phyloP scores from a whole-genome alignment of 495 filamentous ascomycete species.

The Apiosordaria backusii region DNA sequence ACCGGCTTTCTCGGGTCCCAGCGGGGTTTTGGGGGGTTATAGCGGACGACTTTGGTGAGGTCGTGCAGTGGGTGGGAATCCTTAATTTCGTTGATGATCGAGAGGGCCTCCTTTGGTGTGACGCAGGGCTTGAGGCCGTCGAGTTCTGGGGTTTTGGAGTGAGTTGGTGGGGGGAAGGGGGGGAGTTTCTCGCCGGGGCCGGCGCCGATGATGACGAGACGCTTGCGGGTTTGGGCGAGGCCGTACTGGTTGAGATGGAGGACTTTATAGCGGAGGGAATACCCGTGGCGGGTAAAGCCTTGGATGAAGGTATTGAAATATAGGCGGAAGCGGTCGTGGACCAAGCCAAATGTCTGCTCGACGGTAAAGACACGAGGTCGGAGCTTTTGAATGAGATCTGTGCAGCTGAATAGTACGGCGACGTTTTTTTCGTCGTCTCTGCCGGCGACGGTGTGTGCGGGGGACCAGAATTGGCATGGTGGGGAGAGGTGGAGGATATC shows the following conservation, averaged over 20 bases:
- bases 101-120: conserved; percentile 30
- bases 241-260: conserved; percentile 50
- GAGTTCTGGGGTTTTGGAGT: conserved; percentile 49
- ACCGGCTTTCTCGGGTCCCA: conserved; percentile 44
- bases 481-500: conserved; percentile 80
- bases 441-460: conserved; percentile 64
- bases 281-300: conserved; percentile 62
- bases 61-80: conserved; percentile 48
- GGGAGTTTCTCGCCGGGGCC: conserved; percentile 75
- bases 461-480: conserved; percentile 80
- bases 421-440: conserved; percentile 71
- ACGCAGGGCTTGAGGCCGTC: conserved; percentile 28
- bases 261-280: conserved; percentile 58
- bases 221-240: conserved; percentile 38
- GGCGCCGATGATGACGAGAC: conserved; percentile 75
- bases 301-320: conserved; percentile 61
- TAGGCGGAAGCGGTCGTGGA: conserved; percentile 44
- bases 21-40: conserved; percentile 25
- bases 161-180: conserved; percentile 62
- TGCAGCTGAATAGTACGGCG: conserved; percentile 63
- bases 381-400: conserved; percentile 52
- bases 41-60: conserved; percentile 19
- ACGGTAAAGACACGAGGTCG: conserved; percentile 74
- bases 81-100: conserved; percentile 30
- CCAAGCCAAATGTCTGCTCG: conserved; percentile 75